Base-by-base conservation (phyloP, 1,284 basidiomycete genomes). In the Termitomyces sp. region DNA sequence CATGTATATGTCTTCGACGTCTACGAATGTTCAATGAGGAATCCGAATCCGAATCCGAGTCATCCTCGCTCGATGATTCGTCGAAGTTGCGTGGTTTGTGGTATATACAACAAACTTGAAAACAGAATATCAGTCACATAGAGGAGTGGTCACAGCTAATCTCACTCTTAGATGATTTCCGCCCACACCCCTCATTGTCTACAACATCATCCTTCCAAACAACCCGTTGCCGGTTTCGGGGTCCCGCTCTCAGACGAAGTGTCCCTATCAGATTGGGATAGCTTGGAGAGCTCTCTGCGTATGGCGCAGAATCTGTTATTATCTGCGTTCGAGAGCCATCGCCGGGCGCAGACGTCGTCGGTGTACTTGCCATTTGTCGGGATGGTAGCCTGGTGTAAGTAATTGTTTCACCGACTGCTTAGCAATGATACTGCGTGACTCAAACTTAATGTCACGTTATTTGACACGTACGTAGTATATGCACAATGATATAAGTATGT, bases 51-150 rank as follows among this genome's bases (percentile, higher is more conserved):
- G 79, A 78, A 41, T 76, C 80, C 0, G 78, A 82, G 3, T 77
- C 78, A 50, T 83, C 80, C 56, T 88, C 86, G 39, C 79, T 83
- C 0, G 88, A 90, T 19, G 89, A 91, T 68, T 92, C 90, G 70
- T 91, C 90, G 58, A 90, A 92, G 49, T 64, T 70, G 56, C 80
- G 79, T 0, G 88, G 87, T 65, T 88, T 91, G 67, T 92, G 89
- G 67, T 92, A 94, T 63, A 94, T 92, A 67, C 92, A 94, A 66
- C 92, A 94, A 54, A 94, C 92, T 94, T 50, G 19, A n/a, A 26
- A 17, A 12, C 49, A 24, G 26, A 38, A 15, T n/a, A 5, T 46
- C 13, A 50, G 24, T 38, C 15, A 7, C 1, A 2, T 12, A 5
- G n/a, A 21, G 6, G 2, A 36, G 41, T 21, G 49, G 49, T n/a